A percentile compares a stretch with the other conserved stretches of the same genome.
These are phyloP conservation scores for Microsporum canis DNA, from an alignment of 2,329 filamentous ascomycete genomes.

Conservation along the genomic window DNA sequence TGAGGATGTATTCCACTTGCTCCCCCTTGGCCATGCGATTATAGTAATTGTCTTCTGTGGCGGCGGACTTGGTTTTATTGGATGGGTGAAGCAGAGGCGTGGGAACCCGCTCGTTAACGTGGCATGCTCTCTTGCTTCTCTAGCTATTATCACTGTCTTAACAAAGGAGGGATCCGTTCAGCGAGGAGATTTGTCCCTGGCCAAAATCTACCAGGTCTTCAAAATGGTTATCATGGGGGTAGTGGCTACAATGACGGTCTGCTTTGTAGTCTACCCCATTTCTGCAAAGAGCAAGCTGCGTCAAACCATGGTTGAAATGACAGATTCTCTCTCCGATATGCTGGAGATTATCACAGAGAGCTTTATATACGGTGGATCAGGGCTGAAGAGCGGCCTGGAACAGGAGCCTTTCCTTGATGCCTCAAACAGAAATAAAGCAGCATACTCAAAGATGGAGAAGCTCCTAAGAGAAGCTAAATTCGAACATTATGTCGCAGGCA, in stretches of 20 bases:
- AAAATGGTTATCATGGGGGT: constrained; percentile 78
- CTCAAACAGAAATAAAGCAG: constrained; percentile 52
- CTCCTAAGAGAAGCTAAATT: constrained; percentile 76
- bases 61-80: constrained; percentile 74
- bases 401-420: constrained; percentile 54
- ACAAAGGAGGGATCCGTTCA: constrained; percentile 88
- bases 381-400: constrained; percentile 61
- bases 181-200: constrained; percentile 65
- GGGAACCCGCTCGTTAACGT: constrained; percentile 73
- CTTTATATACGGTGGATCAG: constrained; percentile 57
- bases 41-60: constrained; percentile 77
- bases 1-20: constrained; percentile 52
- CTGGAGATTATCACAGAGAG: constrained; percentile 68
- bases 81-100: constrained; percentile 72
- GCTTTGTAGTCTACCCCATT: constrained; percentile 64
- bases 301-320: constrained; percentile 60
- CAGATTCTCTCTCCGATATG: constrained; percentile 67
- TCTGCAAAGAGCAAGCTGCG: constrained; percentile 65
- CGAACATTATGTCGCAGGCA: constrained; percentile 74
- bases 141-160: constrained; percentile 78
- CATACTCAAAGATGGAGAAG: constrained; percentile 60
- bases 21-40: constrained; percentile 62
- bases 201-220: constrained; percentile 69
- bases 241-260: constrained; percentile 58
- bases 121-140: constrained; percentile 71